Evolutionary conservation across 345 rosid genomes (phyloP), one percentile per base, ranked within the genome.

Genomic region (Cochlearia excelsa): DNA sequence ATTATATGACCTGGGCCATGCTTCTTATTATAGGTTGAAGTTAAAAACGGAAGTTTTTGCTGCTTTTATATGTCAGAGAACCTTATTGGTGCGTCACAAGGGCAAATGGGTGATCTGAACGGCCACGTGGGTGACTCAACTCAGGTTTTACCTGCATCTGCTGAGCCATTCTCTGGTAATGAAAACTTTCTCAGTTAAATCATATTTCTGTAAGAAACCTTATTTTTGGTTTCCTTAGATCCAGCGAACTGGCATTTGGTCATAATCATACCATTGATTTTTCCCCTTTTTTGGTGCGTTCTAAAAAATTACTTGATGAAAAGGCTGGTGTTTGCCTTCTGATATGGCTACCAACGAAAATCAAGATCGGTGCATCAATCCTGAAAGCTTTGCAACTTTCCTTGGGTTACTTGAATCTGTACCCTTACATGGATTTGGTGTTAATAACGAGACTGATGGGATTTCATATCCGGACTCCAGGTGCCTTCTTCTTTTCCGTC

Each of bases 381-480:
- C 80, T 51, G 84, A 88, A 58, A 79, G 78, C 70, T 91, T 91
- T 75, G 68, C 86, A 54, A 80, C 69, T 78, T 82, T 86, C 73
- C 85, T 91, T 62, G 86, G 86, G 62, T 71, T 91, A 76, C 92
- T 88, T 62, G 92, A 84, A 71, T 88, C 96, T 27, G 77, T 88
- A 72, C 88, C 96, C 47, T 83, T 84, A 54, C 86, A 79, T 64
- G 90, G 77, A 69, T 59, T 71, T 68, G 81, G 77, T 77, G 82
- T 83, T 67, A 70, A 74, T 76, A 54, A 79, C 66, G 82, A 82
- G 71, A 74, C 98, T 31, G 70, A 76, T 26, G 89, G 76, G 54
- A 57, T 70, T 77, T 63, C 59, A 43, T 70, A 68, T 70, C 90
- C 88, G 34, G 82, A 86, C 63, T 72, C 78, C 27, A 86, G 96